Evolutionary conservation across 192 early-diverging fungal genomes (phyloP).

Genomic region (Geranomyces michiganensis): DNA sequence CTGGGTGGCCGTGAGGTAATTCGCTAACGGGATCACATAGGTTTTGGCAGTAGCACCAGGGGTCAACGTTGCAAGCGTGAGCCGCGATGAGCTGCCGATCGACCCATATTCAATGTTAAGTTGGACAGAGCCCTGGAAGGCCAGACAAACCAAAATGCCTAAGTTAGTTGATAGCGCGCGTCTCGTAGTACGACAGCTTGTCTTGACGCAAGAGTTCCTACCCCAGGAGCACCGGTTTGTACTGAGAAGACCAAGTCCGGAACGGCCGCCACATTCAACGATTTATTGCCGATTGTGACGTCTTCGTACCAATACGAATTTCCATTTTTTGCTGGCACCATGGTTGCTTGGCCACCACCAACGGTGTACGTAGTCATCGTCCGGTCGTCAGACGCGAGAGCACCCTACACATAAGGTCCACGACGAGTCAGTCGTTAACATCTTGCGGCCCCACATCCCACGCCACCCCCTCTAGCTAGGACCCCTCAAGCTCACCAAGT

Average conservation of each 20-base stretch:
- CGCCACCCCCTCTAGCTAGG: background rate
- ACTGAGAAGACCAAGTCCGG: conserved; percentile 3
- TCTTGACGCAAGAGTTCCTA: background rate
- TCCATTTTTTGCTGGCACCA: background rate
- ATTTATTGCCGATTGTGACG: background rate
- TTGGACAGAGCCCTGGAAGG: background rate
- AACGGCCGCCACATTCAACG: background rate
- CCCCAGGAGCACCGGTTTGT: background rate
- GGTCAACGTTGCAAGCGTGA: conserved; percentile 7
- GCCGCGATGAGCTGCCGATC: background rate
- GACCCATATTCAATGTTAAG: background rate
- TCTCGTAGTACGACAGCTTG: background rate
- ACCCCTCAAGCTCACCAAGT: background rate
- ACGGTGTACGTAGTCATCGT: conserved; percentile 2
- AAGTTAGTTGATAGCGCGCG: background rate
- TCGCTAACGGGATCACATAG: background rate
- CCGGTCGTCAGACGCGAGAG: background rate
- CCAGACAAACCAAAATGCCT: background rate
- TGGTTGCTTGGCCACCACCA: background rate
- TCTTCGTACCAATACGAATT: conserved; percentile 7
- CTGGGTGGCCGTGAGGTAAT: conserved; percentile 1
- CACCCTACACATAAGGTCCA: background rate
- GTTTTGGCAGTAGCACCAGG: background rate
- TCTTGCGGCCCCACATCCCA: background rate
- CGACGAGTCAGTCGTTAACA: too few species aligned